Conservation (phyloP, 2,329 filamentous ascomycete species). For the Coniochaeta pulveracea region DNA sequence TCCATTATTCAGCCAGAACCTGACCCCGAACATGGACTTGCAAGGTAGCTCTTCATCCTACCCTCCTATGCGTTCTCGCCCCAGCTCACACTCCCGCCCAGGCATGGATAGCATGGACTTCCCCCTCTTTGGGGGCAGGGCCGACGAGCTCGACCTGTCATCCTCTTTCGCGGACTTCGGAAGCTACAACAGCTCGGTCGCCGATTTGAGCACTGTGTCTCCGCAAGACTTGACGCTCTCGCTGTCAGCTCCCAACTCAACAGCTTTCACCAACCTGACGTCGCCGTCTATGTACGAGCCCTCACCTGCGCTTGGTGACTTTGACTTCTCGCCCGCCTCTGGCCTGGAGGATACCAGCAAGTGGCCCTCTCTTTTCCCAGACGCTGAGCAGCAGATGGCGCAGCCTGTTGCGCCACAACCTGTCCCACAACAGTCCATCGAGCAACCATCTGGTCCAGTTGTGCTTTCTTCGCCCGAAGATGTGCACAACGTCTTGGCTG, state of each 20-base stretch:
- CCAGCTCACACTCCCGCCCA: constrained; percentile 25
- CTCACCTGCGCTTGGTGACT: constrained; percentile 63
- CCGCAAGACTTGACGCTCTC: constrained; percentile 69
- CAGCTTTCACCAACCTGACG: constrained; percentile 72
- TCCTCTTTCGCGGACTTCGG: constrained; percentile 40
- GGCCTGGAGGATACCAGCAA: constrained; percentile 44
- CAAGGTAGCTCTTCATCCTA: constrained; percentile 33
- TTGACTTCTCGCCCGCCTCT: constrained; percentile 71
- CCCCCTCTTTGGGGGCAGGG: constrained; percentile 40
- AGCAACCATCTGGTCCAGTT: no score
- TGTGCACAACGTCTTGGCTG: no score
- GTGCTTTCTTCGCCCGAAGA: no score
- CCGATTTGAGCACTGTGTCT: constrained; percentile 63
- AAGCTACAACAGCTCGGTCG: constrained; percentile 35
- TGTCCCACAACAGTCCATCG: constrained; percentile 13
- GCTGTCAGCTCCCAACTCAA: constrained; percentile 70
- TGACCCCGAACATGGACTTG: constrained; percentile 42
- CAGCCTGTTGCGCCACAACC: constrained; percentile 8
- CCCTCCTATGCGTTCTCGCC: constrained; percentile 9
- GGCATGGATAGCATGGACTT: constrained; percentile 50
- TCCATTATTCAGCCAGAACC: constrained; percentile 56
- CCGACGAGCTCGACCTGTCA: constrained; percentile 1
- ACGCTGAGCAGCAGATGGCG: constrained; percentile 19
- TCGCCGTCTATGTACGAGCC: constrained; percentile 71
- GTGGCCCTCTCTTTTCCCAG: constrained; percentile 68